phyloP scores from a whole-genome alignment of 148 eudicot species.

The Chenopodium formosanum region DNA sequence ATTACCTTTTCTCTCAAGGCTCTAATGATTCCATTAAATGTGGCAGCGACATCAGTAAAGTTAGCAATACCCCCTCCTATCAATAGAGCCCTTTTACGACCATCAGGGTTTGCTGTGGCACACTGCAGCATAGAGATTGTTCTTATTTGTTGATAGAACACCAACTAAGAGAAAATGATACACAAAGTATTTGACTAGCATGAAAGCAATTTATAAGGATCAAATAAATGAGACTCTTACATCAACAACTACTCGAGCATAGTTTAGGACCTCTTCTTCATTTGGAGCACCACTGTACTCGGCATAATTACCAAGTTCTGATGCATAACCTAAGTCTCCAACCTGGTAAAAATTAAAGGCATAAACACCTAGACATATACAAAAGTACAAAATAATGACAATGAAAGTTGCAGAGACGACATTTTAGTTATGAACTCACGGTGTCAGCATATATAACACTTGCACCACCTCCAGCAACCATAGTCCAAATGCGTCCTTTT shows the following conservation, averaged over 20 bases:
- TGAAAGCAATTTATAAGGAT: not conserved
- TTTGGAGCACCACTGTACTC: conserved; percentile 96
- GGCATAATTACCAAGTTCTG: conserved; percentile 84
- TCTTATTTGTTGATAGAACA: not conserved
- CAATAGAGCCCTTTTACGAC: conserved; percentile 74
- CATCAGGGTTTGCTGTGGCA: conserved; percentile 91
- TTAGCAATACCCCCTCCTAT: conserved; percentile 94
- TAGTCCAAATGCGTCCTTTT: conserved; percentile 89
- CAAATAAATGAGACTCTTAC: conserved; percentile 39
- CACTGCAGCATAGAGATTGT: conserved; percentile 44
- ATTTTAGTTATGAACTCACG: conserved; percentile 34
- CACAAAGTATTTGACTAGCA: not conserved
- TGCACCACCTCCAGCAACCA: conserved; percentile 97
- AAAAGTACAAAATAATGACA: not conserved
- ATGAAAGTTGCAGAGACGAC: not conserved
- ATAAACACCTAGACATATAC: not conserved
- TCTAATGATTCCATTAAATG: conserved; percentile 75
- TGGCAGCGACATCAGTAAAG: conserved; percentile 97
- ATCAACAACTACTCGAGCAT: conserved; percentile 87
- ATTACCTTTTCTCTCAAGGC: conserved; percentile 72
- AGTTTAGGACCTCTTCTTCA: conserved; percentile 82
- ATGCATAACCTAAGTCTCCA: conserved; percentile 87
- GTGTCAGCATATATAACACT: conserved; percentile 96
- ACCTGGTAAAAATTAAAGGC: conserved; percentile 37
- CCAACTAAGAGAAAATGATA: not conserved